Base-by-base conservation (phyloP, 78 protist species). In the Protostelium mycophagum region DNA sequence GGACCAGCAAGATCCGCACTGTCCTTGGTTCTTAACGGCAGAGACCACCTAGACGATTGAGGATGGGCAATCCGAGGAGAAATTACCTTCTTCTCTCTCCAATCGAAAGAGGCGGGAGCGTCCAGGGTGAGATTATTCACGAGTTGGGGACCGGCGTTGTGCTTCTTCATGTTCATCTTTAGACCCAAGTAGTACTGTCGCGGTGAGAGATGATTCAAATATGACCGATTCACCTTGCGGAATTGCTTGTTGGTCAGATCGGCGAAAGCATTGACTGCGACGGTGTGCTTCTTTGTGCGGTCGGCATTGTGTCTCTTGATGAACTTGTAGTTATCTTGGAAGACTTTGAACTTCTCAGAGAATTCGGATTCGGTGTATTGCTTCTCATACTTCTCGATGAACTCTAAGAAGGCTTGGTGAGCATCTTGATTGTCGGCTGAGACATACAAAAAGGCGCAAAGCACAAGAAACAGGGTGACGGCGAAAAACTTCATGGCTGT, bases 11-110 rank as follows among this genome's bases (percentile, higher is more conserved):
- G 93, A 90, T 23, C 98, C 98, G 89, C 98, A 96, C 90, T 95
- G 90, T 34, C 94, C 88, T 88, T 93, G 96, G 95, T 92, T 84
- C 91, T 94, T 95, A 84, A 95, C 95, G n/a, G 93, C 91, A 5
- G 95, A 63, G 1, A 95, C 96, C 29, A 89, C 94, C n/a, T n/a
- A n/a, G n/a, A n/a, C n/a, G n/a, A n/a, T n/a, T n/a, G n/a, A n/a
- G n/a, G n/a, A n/a, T n/a, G n/a, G n/a, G n/a, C n/a, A n/a, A n/a
- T n/a, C n/a, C n/a, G n/a, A n/a, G n/a, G n/a, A n/a, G n/a, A n/a
- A n/a, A n/a, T n/a, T n/a, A n/a, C n/a, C 39, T 91, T 94, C 85
- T 92, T 91, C 1, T 10, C 51, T 36, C 90, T 73, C 97, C 97
- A 96, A 87, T 94, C 97, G 34, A 92, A 88, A 73, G 94, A 51